Conservation (phyloP, 805 yeast species). For the Saccharomycopsis guyanensis region DNA sequence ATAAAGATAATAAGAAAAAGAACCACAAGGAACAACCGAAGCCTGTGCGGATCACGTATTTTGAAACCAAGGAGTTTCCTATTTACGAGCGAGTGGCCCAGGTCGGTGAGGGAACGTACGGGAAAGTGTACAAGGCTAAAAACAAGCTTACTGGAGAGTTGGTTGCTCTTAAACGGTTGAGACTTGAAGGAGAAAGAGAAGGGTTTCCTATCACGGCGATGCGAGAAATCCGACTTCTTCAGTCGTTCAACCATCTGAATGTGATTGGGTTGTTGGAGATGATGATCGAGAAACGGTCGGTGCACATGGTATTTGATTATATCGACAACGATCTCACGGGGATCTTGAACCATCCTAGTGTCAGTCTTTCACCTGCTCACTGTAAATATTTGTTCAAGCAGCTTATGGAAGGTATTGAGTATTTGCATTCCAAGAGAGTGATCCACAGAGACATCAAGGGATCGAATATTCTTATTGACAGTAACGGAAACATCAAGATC, state of each 20-base stretch:
- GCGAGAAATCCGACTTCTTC: conserved; percentile 81
- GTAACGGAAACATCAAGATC: conserved; percentile 55
- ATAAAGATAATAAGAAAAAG: background rate
- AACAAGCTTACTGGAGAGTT: conserved; percentile 58
- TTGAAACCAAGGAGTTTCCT: conserved; percentile 15
- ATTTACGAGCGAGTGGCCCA: conserved; percentile 67
- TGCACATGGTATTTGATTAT: conserved; percentile 89
- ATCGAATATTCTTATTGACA: conserved; percentile 63
- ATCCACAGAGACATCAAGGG: conserved; percentile 81
- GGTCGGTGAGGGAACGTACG: conserved; percentile 99
- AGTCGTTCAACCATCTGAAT: conserved; percentile 73
- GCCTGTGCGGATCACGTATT: background rate
- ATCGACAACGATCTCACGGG: conserved; percentile 93
- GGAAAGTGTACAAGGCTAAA: conserved; percentile 85
- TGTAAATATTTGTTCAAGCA: conserved; percentile 62
- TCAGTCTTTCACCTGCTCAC: conserved; percentile 53
- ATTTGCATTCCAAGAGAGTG: conserved; percentile 59
- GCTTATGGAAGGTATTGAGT: conserved; percentile 57
- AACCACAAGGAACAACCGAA: background rate
- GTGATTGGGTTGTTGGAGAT: conserved; percentile 79
- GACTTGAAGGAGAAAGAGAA: conserved; percentile 83
- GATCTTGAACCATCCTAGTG: conserved; percentile 65
- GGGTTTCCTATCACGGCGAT: conserved; percentile 96
- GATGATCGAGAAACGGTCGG: conserved; percentile 68
- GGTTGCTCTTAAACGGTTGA: conserved; percentile 80